Base-by-base conservation (phyloP, 2,329 filamentous ascomycete genomes). In the Colletotrichum trifolii region DNA sequence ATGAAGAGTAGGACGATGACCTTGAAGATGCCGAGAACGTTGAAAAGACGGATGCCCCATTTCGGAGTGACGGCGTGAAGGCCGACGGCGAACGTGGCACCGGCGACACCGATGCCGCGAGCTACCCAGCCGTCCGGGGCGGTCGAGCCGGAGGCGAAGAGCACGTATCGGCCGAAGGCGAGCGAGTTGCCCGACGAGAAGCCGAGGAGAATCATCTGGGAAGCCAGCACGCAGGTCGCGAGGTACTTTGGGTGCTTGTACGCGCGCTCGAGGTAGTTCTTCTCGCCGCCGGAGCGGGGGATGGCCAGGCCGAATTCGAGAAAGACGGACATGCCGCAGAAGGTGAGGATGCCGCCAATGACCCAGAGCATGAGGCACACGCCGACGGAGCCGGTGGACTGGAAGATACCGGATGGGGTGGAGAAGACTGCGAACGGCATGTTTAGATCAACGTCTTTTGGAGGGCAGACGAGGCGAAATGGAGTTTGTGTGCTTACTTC, bases 211-310 rank as follows among this genome's bases (percentile, higher is more conserved):
- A 89, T 79, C 83, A 88, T 87, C 73, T 89, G 86, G 1, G 86
- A 78, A 3, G 86, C 86, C 39, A 89, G 78, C 2, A 89, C 81
- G 66, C 85, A 87, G 0, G 86, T 87, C 1, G 86, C 83, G 1
- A 90, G 74, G 73, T 88, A 87, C 61, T 81, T 83, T 0, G 87
- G 87, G 25, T 79, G 82, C 2, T 81, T 81, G 75, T 88, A 89
- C 13, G 87, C 84, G n/a, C 84, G 80, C 70, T 90, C 87, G 12
- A 90, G 83, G 71, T 90, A 90, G 73, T 89, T 87, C 79, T 90
- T 90, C 68, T 89, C 87, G 17, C 88, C 88, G 12, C 88, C 87
- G 12, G 85, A 88, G 40, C 84, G 79, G 2, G 87, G 87, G 40
- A 89, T 88, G 4, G 85, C 86, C 4, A 87, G 80, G 33, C 87